Conservation (phyloP, 1,139 yeast species). For the Lodderomyces orthopsilosis region DNA sequence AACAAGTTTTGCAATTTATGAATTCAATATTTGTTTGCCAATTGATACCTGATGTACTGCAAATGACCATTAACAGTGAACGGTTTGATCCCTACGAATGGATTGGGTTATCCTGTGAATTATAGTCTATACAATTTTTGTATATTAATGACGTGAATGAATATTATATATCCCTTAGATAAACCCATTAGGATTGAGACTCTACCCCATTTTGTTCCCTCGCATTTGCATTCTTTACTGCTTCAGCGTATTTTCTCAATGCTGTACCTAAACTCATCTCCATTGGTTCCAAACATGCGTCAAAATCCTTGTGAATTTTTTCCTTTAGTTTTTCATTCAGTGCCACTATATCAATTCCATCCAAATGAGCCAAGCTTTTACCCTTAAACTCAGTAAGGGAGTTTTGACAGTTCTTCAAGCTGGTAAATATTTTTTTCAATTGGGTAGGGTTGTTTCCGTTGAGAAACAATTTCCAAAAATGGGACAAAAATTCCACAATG, state of each 20-base stretch:
- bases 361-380: constrained; percentile 13
- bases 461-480: constrained; percentile 42
- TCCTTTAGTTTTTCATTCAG: constrained; percentile 34
- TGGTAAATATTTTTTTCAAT: constrained; percentile 35
- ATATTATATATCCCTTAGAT: constrained; percentile 19
- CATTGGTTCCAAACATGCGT: constrained; percentile 29
- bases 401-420: constrained; percentile 33
- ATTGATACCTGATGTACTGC: constrained; percentile 5
- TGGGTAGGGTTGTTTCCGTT: constrained; percentile 39
- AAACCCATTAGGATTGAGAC: not conserved
- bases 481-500: constrained; percentile 42
- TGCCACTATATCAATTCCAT: constrained; percentile 13
- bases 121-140: constrained; percentile 3
- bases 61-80: constrained; percentile 1
- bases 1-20: constrained; percentile 1
- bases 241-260: constrained; percentile 28
- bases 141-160: constrained; percentile 14
- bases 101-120: constrained; percentile 11
- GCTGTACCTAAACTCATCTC: constrained; percentile 32
- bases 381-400: constrained; percentile 23
- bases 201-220: not conserved
- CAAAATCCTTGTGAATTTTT: constrained; percentile 32
- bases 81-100: constrained; percentile 12
- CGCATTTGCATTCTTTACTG: constrained; percentile 16
- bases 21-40: not conserved